Evolutionary conservation across 495 filamentous ascomycete genomes (phyloP), one percentile per base, ranked within the genome.

Genomic region (Aspergillus diversus): DNA sequence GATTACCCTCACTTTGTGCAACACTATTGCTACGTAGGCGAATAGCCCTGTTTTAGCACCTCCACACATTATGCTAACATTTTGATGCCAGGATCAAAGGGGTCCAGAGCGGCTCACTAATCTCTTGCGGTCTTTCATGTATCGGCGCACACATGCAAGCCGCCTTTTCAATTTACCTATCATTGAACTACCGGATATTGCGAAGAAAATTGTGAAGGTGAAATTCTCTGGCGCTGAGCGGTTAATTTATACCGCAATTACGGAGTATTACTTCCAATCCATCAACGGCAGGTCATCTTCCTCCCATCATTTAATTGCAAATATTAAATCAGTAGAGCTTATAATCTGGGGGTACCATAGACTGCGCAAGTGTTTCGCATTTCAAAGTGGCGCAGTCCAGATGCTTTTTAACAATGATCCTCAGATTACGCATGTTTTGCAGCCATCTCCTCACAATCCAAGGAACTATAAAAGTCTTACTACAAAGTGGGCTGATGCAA

Each of bases 101-200:
- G 48, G 47, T 2, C 71, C 75, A 15, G 16, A 67, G 16, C 69
- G 80, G 21, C 70, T 87, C 2, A 50, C 63, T 1, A 71, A 73
- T n/a, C 61, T 81, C 1, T 69, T 87, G 1, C 60, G 67, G 27
- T 58, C 71, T 31, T 74, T 87, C 27, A 80, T 89, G 76, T 77
- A 83, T 33, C 73, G 85, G 0, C 74, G 85, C 5, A 86, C 83
- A 0, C 80, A 84, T 67, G 59, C 67, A 0, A 83, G 84, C 43
- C 72, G 70, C 0, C 71, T 90, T 21, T 81, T 90, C 57, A 75
- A 79, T 16, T 68, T 74, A 1, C 84, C 85, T 1, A 77, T 91
- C 5, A 61, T 91, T 4, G 76, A 76, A 5, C 73, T 90, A 0
- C 89, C 88, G 0, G 60, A 70, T 1, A 68, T 79, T 13, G 15